Percentiles rank a stretch among this genome's conserved stretches.
phyloP scores from a whole-genome alignment of 2,329 filamentous ascomycete species.

The Trichoderma oligosporum region DNA sequence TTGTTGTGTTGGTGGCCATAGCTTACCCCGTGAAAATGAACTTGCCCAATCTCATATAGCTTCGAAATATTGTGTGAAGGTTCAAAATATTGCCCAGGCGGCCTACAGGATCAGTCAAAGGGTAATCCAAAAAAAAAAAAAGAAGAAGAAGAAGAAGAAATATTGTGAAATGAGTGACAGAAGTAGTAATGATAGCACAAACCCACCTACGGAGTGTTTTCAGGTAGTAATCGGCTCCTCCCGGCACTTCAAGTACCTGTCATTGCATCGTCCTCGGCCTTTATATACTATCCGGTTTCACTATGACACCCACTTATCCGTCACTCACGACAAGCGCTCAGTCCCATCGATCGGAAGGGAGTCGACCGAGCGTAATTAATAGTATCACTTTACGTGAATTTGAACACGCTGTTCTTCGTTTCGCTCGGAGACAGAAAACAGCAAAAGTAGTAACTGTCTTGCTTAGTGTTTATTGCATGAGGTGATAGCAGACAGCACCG shows the following conservation, averaged over 20 bases:
- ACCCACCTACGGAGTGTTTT: no score
- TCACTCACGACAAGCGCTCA: not conserved
- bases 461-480: no score
- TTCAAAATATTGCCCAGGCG: no score
- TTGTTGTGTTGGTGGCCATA: conserved; percentile 5
- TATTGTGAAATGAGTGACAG: no score
- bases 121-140: no score
- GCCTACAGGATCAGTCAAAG: no score
- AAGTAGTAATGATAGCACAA: no score
- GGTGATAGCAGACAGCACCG: no score
- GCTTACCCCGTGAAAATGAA: not conserved
- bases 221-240: not conserved
- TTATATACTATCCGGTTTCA: conserved; percentile 8
- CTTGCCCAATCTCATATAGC: not conserved
- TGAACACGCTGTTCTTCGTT: not conserved
- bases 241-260: not conserved
- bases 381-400: not conserved
- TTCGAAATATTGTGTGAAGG: not conserved
- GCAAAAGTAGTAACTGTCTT: not conserved
- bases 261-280: conserved; percentile 5
- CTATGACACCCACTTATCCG: not conserved
- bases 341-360: not conserved
- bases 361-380: not conserved
- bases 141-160: no score
- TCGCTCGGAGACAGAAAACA: not conserved